Conservation (phyloP, 2,329 filamentous ascomycete genomes). For the Fusarium brevicatenulatum region DNA sequence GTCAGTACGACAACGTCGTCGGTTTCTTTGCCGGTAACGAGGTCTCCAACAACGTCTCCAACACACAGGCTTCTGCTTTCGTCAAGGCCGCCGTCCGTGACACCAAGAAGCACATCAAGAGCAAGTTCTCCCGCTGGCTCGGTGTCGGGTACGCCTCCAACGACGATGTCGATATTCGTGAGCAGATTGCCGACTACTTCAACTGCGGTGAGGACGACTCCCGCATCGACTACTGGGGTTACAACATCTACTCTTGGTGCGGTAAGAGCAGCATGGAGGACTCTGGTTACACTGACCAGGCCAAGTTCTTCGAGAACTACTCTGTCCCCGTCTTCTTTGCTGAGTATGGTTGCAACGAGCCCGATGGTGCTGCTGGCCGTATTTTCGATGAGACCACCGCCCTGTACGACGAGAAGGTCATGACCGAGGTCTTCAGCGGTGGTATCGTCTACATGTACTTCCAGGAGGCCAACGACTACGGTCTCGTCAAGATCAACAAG, state of each 20-base stretch:
- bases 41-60: conserved; percentile 88
- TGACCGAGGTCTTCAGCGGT: conserved; percentile 90
- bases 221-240: conserved; percentile 96
- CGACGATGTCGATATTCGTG: conserved; percentile 86
- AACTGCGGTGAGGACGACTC: conserved; percentile 77
- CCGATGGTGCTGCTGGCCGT: conserved; percentile 69
- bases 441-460: conserved; percentile 99
- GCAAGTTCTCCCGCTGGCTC: conserved; percentile 78
- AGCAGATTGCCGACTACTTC: conserved; percentile 89
- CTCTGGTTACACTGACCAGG: conserved; percentile 85
- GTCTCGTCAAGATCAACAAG: conserved; percentile 71
- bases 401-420: conserved; percentile 80
- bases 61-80: conserved; percentile 89
- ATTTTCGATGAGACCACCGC: conserved; percentile 86
- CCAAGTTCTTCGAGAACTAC: conserved; percentile 87
- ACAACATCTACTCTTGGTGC: conserved; percentile 99
- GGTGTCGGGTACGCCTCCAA: conserved; percentile 97
- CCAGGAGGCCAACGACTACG: conserved; percentile 90
- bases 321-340: conserved; percentile 97
- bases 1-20: conserved; percentile 87
- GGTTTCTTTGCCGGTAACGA: conserved; percentile 99
- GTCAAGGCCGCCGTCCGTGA: conserved; percentile 98
- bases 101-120: conserved; percentile 92
- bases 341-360: conserved; percentile 94
- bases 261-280: conserved; percentile 79